Evolutionary conservation across 75 land plant species (phyloP), one percentile per base, ranked within the genome.

Genomic region (Pseudotsuga menziesii): DNA sequence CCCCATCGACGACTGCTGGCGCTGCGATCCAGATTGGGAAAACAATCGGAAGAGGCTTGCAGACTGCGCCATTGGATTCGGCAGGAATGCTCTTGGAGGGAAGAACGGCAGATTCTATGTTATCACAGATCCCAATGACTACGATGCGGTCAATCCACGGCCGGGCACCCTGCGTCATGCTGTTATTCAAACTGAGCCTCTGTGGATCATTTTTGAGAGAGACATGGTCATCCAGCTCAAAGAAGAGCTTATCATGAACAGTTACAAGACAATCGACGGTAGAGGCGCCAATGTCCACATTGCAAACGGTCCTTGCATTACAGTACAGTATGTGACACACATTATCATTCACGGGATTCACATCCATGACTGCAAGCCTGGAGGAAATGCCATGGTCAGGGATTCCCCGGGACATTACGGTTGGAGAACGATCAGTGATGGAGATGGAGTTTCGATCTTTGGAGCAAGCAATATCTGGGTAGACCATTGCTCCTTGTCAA

Each of bases 1-100:
- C 44, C 81, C 75, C n/a, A 86, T 88, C 1, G 97, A 94, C 71
- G 72, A 72, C 61, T 94, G 97, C 83, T 92, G 95, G 95, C 83
- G 93, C 25, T 5, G 83, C 17, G 78, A 87, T 78, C 77, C 88
- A 2, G 52, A 80, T 77, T 82, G 84, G 84, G 54, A 73, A 35
- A 27, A 20, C 71, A 74, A 80, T 64, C 71, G 84, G 16, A 81
- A 73, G 76, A 13, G 62, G 77, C 76, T 82, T 4, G 84, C 84
- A 16, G 82, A 80, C 36, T 82, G 84, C 77, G 84, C 82, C 76
- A 82, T 82, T 35, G 84, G 84, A 5, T 82, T 82, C 58, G 84
- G 84, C 54, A 56, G 82, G 5, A 61, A 75, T 6, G 84, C 84
- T 23, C 22, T 58, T 16, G 84, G 83, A 25, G 84, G 83, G 7